A percentile compares a stretch with the other conserved stretches of the same genome.
phyloP scores from a whole-genome alignment of 1,284 basidiomycete species.

The Lignosus rhinocerotis region DNA sequence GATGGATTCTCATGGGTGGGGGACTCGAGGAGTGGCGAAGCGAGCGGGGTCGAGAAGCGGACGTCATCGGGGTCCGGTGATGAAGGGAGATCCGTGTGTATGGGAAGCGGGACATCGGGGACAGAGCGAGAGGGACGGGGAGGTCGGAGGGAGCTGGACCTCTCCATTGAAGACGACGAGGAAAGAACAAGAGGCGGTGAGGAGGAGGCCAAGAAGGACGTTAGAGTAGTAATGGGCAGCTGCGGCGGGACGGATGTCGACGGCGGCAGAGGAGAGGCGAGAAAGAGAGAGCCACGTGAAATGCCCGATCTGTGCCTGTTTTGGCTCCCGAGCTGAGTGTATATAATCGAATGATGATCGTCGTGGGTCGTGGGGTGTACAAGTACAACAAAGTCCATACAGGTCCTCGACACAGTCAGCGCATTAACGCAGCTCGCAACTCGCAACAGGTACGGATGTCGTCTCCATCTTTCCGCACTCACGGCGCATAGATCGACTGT shows the following conservation, averaged over 20 bases:
- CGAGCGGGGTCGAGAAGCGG: slow-evolving; percentile 29
- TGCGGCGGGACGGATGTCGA: not conserved
- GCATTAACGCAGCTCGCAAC: too few species aligned
- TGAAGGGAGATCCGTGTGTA: slow-evolving; percentile 11
- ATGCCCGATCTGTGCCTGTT: slow-evolving; percentile 4
- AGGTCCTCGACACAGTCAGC: not conserved
- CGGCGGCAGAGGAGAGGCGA: not conserved
- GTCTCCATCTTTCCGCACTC: not conserved
- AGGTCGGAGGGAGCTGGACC: slow-evolving; percentile 19
- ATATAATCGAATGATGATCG: not conserved
- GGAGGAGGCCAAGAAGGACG: not conserved
- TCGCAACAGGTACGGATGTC: not conserved
- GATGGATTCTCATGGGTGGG: slow-evolving; percentile 12
- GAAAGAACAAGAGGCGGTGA: slow-evolving; percentile 10
- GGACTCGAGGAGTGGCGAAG: slow-evolving; percentile 22
- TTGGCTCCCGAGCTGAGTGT: not conserved
- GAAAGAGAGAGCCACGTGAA: slow-evolving; percentile 2
- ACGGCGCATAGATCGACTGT: slow-evolving; percentile 61
- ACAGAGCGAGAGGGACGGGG: slow-evolving; percentile 22
- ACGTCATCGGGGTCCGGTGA: slow-evolving; percentile 23
- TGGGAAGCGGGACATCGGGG: slow-evolving; percentile 16
- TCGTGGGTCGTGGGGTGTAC: not conserved
- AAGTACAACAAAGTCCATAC: not conserved
- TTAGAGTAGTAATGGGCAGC: not conserved
- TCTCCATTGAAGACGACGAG: slow-evolving; percentile 23